Base-by-base conservation (phyloP, 495 filamentous ascomycete species). In the Aspergillus bridgeri region DNA sequence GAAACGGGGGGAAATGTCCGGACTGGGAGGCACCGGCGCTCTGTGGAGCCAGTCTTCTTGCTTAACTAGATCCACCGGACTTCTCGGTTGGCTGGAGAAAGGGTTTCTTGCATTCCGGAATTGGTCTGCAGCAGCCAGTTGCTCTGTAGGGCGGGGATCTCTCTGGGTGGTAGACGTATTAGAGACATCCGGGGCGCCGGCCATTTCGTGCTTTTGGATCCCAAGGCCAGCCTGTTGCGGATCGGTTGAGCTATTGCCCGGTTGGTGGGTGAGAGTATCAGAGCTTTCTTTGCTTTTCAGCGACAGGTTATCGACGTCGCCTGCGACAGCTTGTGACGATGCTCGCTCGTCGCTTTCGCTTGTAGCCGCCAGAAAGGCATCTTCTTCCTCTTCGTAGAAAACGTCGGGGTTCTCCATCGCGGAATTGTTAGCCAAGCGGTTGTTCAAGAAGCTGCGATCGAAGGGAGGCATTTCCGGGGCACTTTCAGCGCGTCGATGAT, bases 361-460 rank as follows among this genome's bases (percentile, higher is more conserved):
- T 6, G 70, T 67, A 24, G 71, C 75, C 25, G 77, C 77, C 50
- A 78, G 46, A 51, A 77, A 80, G 5, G 84, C 84, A 56, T 96
- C 90, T 60, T 95, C 92, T 61, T 96, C 94, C 53, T 98, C 94
- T 71, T 96, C 94, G 67, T 96, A 91, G 59, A 96, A 96, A 5
- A 96, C 94, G 71, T 97, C 94, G 15, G 77, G 79, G 64, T 81
- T 79, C 19, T 87, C 88, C 81, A 91, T 86, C 5, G 84, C 85
- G 0, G 84, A 84, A 61, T 79, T 86, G 62, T 81, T 91, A 29
- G 79, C 84, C 51, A 89, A 79, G 9, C 75, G 86, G 63, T 80
- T 86, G 67, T 80, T 87, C 42, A 88, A 80, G 47, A 83, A 73
- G 24, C 78, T 81, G 51, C 81, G 81, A 55, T 93, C 91, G 61